phyloP scores from a whole-genome alignment of 345 rosid species.

The Camelina laxa region DNA sequence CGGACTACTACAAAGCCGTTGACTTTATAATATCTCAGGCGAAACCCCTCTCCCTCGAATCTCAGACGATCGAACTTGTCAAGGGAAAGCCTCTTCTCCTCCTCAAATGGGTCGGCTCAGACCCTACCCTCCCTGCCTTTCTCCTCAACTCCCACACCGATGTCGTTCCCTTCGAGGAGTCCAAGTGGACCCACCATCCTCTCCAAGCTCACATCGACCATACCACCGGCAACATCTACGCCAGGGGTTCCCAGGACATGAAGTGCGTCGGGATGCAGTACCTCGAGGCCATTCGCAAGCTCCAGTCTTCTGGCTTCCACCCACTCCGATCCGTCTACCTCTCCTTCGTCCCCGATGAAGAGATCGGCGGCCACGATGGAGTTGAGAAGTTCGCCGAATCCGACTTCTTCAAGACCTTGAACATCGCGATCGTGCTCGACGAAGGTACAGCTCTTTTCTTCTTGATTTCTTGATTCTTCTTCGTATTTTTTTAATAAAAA shows the following conservation, averaged over 20 bases:
- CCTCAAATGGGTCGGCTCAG: slow-evolving; percentile 79
- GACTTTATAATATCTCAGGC: slow-evolving; percentile 72
- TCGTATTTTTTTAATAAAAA: too few relatives aligned
- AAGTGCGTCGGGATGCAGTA: slow-evolving; percentile 98
- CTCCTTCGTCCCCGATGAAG: slow-evolving; percentile 89
- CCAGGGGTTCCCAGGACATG: slow-evolving; percentile 98
- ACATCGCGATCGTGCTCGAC: slow-evolving; percentile 81
- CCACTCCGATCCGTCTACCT: slow-evolving; percentile 78
- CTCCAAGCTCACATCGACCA: slow-evolving; percentile 78
- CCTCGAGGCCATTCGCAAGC: slow-evolving; percentile 78
- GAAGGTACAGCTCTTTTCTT: slow-evolving; percentile 55
- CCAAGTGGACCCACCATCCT: slow-evolving; percentile 82
- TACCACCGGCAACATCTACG: slow-evolving; percentile 62
- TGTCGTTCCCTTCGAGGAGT: slow-evolving; percentile 78
- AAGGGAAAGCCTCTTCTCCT: slow-evolving; percentile 71
- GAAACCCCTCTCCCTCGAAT: slow-evolving; percentile 64
- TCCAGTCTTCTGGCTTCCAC: slow-evolving; percentile 62
- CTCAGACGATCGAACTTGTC: slow-evolving; percentile 65
- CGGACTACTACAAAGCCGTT: slow-evolving; percentile 63
- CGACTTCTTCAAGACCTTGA: slow-evolving; percentile 61
- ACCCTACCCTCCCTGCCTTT: slow-evolving; percentile 66
- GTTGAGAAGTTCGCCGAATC: slow-evolving; percentile 74
- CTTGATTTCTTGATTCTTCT: background rate
- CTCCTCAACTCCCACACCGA: slow-evolving; percentile 97
- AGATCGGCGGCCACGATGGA: slow-evolving; percentile 94